Base-by-base conservation (phyloP, 2,329 filamentous ascomycete species). In the Diaporthe eres region DNA sequence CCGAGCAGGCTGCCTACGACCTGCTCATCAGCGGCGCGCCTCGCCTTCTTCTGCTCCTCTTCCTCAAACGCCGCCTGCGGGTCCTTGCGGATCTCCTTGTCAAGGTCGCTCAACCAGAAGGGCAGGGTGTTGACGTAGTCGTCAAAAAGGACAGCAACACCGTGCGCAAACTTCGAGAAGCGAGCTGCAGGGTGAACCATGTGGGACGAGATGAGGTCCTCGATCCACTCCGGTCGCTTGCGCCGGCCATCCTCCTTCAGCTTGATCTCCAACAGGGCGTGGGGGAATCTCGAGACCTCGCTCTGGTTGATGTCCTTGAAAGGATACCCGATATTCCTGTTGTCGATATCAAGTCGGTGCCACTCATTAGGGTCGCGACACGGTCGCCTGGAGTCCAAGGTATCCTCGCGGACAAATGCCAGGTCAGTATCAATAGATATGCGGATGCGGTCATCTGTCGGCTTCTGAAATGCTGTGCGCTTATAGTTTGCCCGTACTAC, bases 121-220 rank as follows among this genome's bases (percentile, higher is more conserved):
- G 97, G 97, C 81, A 98, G 92, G 77, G 92, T 96, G 85, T 98
- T 98, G 83, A 99, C 96, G 81, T 98, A 92, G 84, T 99, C 95
- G 81, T 98, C 97, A 79, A 98, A 98, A 2, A 99, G 89, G 53
- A 93, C 93, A 10, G 96, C 96, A 6, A 97, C 93, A 77, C 97
- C 97, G 81, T 99, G 96, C 3, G 98, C 94, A 80, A 98, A 99
- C 84, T 99, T 99, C 80, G 95, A 98, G 86, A 99, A 99, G 70
- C 94, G 92, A 1, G 96, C 95, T 0, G 94, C 93, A 61, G 95
- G 92, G 82, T 98, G 95, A 78, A 99, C 94, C 6, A 99, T 90
- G 84, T 99, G 96, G 7, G 95, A 98, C 71, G 91, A 90, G 91
- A 98, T 98, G 79, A 99, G 87, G 79, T 99, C 97, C 79, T 95